phyloP scores from a whole-genome alignment of 306 rosid genomes.

The Hippophae gyantsensis region DNA sequence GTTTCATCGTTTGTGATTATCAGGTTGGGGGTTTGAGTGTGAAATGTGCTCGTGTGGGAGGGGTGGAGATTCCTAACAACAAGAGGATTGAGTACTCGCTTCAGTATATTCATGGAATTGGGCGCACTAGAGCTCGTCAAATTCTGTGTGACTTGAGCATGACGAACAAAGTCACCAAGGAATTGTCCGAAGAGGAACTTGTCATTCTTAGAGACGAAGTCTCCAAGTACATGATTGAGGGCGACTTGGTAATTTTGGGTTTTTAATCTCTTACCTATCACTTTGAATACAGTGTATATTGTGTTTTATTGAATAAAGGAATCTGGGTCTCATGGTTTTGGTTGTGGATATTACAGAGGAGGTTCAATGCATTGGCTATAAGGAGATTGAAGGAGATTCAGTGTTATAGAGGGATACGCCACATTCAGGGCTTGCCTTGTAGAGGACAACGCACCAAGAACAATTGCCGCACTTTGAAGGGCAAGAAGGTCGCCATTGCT shows the following conservation, averaged over 20 bases:
- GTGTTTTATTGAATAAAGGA: background rate
- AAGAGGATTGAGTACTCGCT: slow-evolving; percentile 75
- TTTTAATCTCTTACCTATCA: background rate
- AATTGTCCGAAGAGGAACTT: slow-evolving; percentile 71
- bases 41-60: slow-evolving; percentile 72
- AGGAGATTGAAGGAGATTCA: slow-evolving; percentile 93
- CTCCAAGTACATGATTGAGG: slow-evolving; percentile 80
- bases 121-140: slow-evolving; percentile 51
- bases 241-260: slow-evolving; percentile 53
- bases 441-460: slow-evolving; percentile 94
- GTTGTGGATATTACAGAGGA: slow-evolving; percentile 40
- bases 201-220: slow-evolving; percentile 67
- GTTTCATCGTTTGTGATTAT: too few relatives aligned
- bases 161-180: slow-evolving; percentile 85
- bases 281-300: background rate
- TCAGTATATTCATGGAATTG: slow-evolving; percentile 88
- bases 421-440: slow-evolving; percentile 85
- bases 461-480: slow-evolving; percentile 91
- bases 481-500: slow-evolving; percentile 75
- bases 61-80: slow-evolving; percentile 85
- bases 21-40: slow-evolving; percentile 49
- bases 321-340: background rate
- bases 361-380: slow-evolving; percentile 74
- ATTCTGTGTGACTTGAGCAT: slow-evolving; percentile 55
- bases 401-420: slow-evolving; percentile 87